Evolutionary conservation across 2,329 filamentous ascomycete species (phyloP), one percentile per base, ranked within the genome.

Genomic region (Neonectria hederae): DNA sequence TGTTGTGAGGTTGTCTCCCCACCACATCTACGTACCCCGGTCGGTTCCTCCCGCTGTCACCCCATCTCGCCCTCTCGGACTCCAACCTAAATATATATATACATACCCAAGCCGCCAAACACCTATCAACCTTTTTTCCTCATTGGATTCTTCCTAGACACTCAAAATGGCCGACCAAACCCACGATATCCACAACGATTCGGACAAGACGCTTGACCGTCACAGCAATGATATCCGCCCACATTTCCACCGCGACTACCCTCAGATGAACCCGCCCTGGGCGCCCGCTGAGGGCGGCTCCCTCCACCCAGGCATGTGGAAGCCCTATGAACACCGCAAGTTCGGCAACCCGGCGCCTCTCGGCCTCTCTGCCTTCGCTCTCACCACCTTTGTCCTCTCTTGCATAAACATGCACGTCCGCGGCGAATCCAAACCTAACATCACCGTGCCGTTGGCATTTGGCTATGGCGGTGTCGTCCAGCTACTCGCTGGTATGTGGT

Each of bases 401-500:
- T 82, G 86, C 72, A 84, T 95, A 80, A 95, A 95, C 82, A 83
- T 93, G 78, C 83, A 87, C 57, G 82, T 89, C 3, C 86, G 89
- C 13, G 84, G 83, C 62, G 82, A 94, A 59, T 78, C 79, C 1
- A 77, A 76, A 3, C 89, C 91, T 51, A 91, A 89, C 75, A 86
- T 95, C 59, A 88, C 90, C 48, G 83, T 94, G 10, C 86, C 87
- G 13, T 80, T 90, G 17, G 91, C 91, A 6, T 90, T 90, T 71
- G 92, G 86, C 24, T 94, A 94, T 76, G 92, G 92, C 73, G 92
- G 92, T 72, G 62, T 75, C 17, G 88, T 94, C 45, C 92, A 96
- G 82, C 83, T 95, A 54, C 82, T 93, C 22, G 90, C 92, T 69
- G 92, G 92, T 82, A 96, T 95, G 92, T 96, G 92, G 92, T 93